These are phyloP conservation scores for Solanum rostratum DNA, from an alignment of 257 asterid genomes.

Conservation along the genomic window DNA sequence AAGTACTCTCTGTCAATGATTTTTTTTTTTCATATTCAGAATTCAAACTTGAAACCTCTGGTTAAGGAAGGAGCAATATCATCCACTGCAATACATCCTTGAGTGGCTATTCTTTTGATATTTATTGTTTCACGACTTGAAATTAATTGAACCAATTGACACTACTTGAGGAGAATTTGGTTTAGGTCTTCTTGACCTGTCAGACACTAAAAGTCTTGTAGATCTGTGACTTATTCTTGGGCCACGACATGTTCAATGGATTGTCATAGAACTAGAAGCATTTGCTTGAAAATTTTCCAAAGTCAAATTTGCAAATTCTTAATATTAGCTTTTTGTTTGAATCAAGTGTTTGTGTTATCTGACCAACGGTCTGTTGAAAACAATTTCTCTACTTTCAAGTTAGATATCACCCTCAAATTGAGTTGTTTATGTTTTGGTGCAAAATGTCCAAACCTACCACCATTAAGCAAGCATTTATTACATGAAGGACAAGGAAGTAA, in stretches of 20 bases:
- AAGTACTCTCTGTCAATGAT: no score
- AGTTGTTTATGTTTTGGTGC: neutral
- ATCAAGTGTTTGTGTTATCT: neutral
- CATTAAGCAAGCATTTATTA: neutral
- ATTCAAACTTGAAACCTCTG: no score
- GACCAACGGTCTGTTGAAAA: neutral
- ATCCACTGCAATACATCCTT: no score
- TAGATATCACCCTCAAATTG: no score
- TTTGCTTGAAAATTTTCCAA: neutral
- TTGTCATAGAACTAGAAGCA: neutral
- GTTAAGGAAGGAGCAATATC: no score
- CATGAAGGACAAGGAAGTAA: neutral
- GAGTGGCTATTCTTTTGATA: neutral
- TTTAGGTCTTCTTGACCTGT: neutral
- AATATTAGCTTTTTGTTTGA: neutral
- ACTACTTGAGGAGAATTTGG: neutral
- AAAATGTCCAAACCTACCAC: neutral
- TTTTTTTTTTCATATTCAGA: no score
- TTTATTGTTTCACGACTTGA: neutral
- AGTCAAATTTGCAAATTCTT: neutral
- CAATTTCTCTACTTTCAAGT: neutral
- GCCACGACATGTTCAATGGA: neutral
- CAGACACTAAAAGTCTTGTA: neutral
- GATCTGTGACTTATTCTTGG: neutral
- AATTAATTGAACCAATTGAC: neutral